Evolutionary conservation across 495 filamentous ascomycete species (phyloP).

Genomic region (Penicillium manginii): DNA sequence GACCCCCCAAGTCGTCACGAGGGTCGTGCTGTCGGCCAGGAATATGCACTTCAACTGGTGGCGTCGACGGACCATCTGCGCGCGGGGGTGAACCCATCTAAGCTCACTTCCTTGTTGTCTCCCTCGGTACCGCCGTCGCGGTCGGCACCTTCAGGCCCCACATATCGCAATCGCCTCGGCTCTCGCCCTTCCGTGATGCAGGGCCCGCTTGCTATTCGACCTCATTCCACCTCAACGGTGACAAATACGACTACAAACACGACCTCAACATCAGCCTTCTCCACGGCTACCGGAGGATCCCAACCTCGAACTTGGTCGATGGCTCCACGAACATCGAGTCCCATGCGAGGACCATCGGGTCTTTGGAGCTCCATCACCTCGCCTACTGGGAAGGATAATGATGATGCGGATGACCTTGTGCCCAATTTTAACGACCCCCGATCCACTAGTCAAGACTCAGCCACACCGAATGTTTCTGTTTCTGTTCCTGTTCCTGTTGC

Average conservation of each 20-base stretch:
- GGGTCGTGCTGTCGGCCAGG: conserved; percentile 50
- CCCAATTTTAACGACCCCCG: conserved; percentile 41
- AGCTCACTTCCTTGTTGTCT: conserved; percentile 33
- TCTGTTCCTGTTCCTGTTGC: no score
- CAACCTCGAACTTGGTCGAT: conserved; percentile 33
- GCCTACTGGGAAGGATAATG: conserved; percentile 19
- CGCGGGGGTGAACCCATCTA: conserved; percentile 46
- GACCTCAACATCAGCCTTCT: not conserved
- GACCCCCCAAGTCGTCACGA: conserved; percentile 13
- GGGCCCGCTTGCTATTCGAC: conserved; percentile 28
- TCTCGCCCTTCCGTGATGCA: conserved; percentile 32
- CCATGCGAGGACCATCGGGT: conserved; percentile 28
- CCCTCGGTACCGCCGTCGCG: conserved; percentile 29
- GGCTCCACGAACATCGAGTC: conserved; percentile 24
- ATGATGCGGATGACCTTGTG: conserved; percentile 36
- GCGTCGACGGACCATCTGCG: conserved; percentile 83
- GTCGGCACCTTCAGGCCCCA: conserved; percentile 27
- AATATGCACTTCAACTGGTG: conserved; percentile 76
- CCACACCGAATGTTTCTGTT: conserved; percentile 8
- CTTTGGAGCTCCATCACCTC: conserved; percentile 42
- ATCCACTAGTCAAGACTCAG: conserved; percentile 20
- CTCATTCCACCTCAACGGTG: conserved; percentile 5
- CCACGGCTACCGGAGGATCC: conserved; percentile 4
- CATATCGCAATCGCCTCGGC: conserved; percentile 36
- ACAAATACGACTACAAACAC: not conserved